Evolutionary conservation across 305 asterid genomes (phyloP), one percentile per base, ranked within the genome.

Genomic region (Andrographis paniculata): DNA sequence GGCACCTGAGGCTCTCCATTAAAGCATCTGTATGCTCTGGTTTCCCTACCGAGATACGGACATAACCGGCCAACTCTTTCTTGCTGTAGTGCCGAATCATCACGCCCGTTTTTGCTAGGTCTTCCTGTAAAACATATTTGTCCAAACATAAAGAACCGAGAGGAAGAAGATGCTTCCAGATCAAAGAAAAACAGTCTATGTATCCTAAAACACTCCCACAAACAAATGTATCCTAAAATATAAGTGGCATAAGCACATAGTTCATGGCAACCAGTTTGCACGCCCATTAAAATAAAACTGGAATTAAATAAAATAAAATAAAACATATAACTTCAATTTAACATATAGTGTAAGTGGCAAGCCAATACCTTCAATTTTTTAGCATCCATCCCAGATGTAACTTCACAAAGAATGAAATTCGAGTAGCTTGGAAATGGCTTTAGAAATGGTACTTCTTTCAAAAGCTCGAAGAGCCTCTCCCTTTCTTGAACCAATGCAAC

Each of bases 11-110:
- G 63, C 85, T 41, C 50, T 73, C 61, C 87, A 91, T 75, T 42
- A 91, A 61, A 46, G 80, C 80, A 59, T 83, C 82, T 0, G 99
- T 87, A 24, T 87, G 99, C 77, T 83, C 87, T 1, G 95, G 99
- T 71, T 83, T 87, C 38, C 99, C 99, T 20, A 83, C 96, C 20
- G 99, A 86, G 20, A 91, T 82, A 12, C 96, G 93, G 15, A 91
- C 96, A 42, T 71, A 91, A 42, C 93, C 94, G 4, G 72, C 71
- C 63, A 91, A 55, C 48, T 91, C 99, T 58, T 77, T 91, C 66
- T 75, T 87, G 55, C 75, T 75, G 80, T 91, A 91, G 69, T 91
- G 96, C 48, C 96, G 96, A 61, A 91, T 91, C 96, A 91, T 91
- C 45, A 91, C 81, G 0, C 96, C 96, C 89, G 55, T 80, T 47